These are phyloP conservation scores for Davidsoniella virescens DNA, from an alignment of 2,329 filamentous ascomycete species.

Conservation along the genomic window DNA sequence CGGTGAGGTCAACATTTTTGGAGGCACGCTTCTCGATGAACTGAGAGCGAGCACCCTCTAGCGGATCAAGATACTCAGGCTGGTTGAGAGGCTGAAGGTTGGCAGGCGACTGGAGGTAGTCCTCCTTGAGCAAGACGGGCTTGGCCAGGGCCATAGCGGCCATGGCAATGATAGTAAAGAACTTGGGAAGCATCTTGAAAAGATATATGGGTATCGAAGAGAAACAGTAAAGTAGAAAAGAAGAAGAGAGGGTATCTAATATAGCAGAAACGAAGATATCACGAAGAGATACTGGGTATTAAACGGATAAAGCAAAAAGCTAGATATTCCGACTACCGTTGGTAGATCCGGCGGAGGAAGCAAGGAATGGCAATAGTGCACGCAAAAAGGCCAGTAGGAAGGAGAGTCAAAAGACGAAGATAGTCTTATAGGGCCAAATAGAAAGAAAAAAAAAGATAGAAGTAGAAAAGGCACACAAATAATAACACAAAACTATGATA, in stretches of 20 bases:
- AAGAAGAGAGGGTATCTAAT: not conserved
- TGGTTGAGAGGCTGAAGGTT: conserved; percentile 11
- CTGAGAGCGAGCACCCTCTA: conserved; percentile 11
- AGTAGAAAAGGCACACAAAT: too few species aligned
- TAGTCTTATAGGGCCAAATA: too few species aligned
- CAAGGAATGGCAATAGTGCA: too few species aligned
- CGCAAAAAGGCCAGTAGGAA: too few species aligned
- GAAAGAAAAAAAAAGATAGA: too few species aligned
- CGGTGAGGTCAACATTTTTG: conserved; percentile 11
- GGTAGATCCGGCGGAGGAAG: too few species aligned
- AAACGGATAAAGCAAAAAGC: too few species aligned
- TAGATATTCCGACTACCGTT: too few species aligned
- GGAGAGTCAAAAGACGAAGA: too few species aligned
- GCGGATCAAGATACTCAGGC: conserved; percentile 9
- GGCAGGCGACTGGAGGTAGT: conserved; percentile 7
- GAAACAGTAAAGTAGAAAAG: not conserved
- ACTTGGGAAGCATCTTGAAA: not conserved
- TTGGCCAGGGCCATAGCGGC: conserved; percentile 7
- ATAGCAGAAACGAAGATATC: too few species aligned
- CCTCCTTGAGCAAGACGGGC: not conserved
- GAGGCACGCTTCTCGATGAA: conserved; percentile 15
- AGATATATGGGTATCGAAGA: not conserved
- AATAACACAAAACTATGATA: too few species aligned
- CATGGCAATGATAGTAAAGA: conserved; percentile 1
- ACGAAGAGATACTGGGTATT: too few species aligned